Percentiles rank a stretch among this genome's conserved stretches.
These are phyloP conservation scores for Sclerotinia borealis DNA, from an alignment of 2,329 filamentous ascomycete genomes.

Conservation along the genomic window DNA sequence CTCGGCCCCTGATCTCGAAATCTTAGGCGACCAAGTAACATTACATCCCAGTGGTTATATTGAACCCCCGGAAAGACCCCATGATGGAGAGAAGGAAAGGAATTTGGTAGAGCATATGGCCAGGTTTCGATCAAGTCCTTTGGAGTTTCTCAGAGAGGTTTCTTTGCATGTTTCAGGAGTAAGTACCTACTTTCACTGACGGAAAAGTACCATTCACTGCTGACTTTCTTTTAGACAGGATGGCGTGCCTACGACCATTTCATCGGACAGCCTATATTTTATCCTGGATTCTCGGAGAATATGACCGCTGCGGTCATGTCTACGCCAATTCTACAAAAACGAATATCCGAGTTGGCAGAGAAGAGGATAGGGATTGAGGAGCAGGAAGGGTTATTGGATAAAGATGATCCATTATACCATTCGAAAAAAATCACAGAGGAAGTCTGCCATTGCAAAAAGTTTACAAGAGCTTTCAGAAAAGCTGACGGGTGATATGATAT, in stretches of 20 bases:
- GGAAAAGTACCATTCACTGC: neutral
- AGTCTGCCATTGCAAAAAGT: slow-evolving; percentile 61
- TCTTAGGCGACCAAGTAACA: slow-evolving; percentile 67
- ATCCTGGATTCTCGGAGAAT: slow-evolving; percentile 82
- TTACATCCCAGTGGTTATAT: slow-evolving; percentile 68
- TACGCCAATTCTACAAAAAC: slow-evolving; percentile 66
- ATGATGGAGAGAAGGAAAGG: slow-evolving; percentile 55
- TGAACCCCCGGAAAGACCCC: slow-evolving; percentile 39
- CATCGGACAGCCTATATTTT: slow-evolving; percentile 90
- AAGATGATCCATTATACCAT: slow-evolving; percentile 48
- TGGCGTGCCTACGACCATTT: slow-evolving; percentile 92
- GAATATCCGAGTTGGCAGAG: slow-evolving; percentile 71
- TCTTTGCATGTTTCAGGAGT: slow-evolving; percentile 81
- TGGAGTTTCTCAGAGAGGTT: slow-evolving; percentile 85
- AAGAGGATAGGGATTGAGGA: slow-evolving; percentile 70
- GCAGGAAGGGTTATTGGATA: slow-evolving; percentile 60
- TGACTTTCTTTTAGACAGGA: slow-evolving; percentile 47
- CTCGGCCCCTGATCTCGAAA: slow-evolving; percentile 70
- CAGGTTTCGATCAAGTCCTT: slow-evolving; percentile 68
- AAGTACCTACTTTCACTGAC: neutral
- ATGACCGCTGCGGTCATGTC: slow-evolving; percentile 76
- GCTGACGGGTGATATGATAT: slow-evolving; percentile 93
- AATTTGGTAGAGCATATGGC: slow-evolving; percentile 77
- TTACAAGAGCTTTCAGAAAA: slow-evolving; percentile 77
- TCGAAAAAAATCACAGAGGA: slow-evolving; percentile 48